These are phyloP conservation scores for Isatis lusitanica DNA, from an alignment of 441 rosid species.

Conservation along the genomic window DNA sequence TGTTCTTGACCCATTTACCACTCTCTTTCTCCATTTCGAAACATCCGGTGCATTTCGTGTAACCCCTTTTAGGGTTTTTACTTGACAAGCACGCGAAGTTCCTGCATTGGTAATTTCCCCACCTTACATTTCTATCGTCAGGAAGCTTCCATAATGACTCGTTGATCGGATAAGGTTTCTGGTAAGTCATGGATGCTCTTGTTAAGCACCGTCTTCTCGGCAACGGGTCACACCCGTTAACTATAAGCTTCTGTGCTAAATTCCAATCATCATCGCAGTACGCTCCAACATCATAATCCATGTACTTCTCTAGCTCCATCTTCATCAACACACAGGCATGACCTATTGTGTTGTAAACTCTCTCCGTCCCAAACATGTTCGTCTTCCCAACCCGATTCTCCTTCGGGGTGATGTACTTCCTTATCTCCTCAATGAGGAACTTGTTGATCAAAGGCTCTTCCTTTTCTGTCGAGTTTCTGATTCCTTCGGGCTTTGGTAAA, in stretches of 20 bases:
- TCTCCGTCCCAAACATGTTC: conserved; percentile 71
- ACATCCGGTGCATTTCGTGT: conserved; percentile 72
- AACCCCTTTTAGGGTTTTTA: conserved; percentile 68
- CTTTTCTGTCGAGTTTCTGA: conserved; percentile 42
- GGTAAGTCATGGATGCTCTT: conserved; percentile 77
- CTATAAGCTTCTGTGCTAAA: conserved; percentile 72
- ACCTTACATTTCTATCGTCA: conserved; percentile 75
- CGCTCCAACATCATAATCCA: conserved; percentile 87
- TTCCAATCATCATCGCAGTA: conserved; percentile 86
- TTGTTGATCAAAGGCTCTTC: conserved; percentile 73
- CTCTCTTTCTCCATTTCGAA: conserved; percentile 90
- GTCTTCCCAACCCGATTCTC: conserved; percentile 56
- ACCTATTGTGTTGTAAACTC: conserved; percentile 67
- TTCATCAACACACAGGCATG: conserved; percentile 75
- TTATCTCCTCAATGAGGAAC: conserved; percentile 67
- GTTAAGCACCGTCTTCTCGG: conserved; percentile 82
- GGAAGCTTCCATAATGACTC: conserved; percentile 86
- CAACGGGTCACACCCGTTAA: conserved; percentile 77
- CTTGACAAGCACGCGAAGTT: conserved; percentile 63
- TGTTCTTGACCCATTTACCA: conserved; percentile 63
- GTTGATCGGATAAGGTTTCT: conserved; percentile 70
- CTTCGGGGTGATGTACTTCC: conserved; percentile 73
- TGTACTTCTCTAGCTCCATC: conserved; percentile 71
- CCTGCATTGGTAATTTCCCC: conserved; percentile 81
- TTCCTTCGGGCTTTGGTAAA: conserved; percentile 52